Percentiles rank a stretch among this genome's conserved stretches.
These are phyloP conservation scores for Fusarium tricinctum DNA, from an alignment of 2,329 filamentous ascomycete species.

Conservation along the genomic window DNA sequence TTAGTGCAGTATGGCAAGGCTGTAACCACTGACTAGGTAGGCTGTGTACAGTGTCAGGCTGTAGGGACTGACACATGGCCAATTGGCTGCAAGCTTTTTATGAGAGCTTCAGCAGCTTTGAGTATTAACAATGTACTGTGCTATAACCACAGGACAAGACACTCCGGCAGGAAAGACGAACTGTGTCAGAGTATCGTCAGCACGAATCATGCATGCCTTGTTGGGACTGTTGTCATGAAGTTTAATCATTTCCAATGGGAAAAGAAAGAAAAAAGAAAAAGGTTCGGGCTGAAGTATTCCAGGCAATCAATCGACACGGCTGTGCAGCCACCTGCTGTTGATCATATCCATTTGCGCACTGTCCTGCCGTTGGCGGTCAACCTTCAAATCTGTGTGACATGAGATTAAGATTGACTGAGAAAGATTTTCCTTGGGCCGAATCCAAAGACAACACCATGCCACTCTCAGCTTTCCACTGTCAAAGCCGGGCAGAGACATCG, in stretches of 20 bases:
- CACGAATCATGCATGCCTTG: not conserved
- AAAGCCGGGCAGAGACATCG: conserved; percentile 9
- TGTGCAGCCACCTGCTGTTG: conserved; percentile 31
- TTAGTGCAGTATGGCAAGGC: conserved; percentile 9
- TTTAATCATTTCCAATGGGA: conserved; percentile 5
- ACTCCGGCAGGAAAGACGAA: not conserved
- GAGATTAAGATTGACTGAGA: conserved; percentile 13
- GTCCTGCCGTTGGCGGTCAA: conserved; percentile 23
- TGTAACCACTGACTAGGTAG: not conserved
- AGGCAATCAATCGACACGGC: conserved; percentile 17
- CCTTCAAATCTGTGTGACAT: conserved; percentile 7
- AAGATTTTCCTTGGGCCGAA: conserved; percentile 39
- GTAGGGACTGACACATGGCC: conserved; percentile 14
- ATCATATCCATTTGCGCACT: conserved; percentile 32
- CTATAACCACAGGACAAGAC: no score
- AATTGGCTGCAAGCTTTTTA: conserved; percentile 10
- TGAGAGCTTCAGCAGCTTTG: conserved; percentile 1
- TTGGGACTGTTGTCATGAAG: not conserved
- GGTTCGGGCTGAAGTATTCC: conserved; percentile 12
- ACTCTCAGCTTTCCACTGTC: conserved; percentile 25
- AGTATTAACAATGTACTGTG: not conserved
- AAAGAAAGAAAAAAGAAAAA: not conserved
- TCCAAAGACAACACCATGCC: conserved; percentile 34
- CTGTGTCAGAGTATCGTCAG: conserved; percentile 5
- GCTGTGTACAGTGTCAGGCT: conserved; percentile 28